Evolutionary conservation across 1,284 basidiomycete genomes (phyloP).

Genomic region (Sporisorium scitamineum): DNA sequence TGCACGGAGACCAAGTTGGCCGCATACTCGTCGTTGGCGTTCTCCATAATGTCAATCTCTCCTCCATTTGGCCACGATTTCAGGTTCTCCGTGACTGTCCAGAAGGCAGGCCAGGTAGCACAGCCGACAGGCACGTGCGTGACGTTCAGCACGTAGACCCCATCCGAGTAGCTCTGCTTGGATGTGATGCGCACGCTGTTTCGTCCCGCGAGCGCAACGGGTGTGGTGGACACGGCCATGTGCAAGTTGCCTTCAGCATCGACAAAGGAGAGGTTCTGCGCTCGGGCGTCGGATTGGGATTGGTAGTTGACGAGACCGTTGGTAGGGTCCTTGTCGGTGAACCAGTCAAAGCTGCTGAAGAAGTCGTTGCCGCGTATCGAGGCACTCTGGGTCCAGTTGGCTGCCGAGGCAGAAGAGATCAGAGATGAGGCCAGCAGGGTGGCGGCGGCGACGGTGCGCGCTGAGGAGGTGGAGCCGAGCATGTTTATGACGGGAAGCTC

Average conservation of each 20-base stretch:
- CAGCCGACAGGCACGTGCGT: conserved; percentile 64
- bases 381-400: conserved; percentile 47
- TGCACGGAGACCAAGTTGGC: conserved; percentile 58
- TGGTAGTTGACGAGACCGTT: conserved; percentile 64
- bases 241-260: conserved; percentile 50
- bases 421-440: conserved; percentile 5
- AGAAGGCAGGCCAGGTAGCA: conserved; percentile 67
- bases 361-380: conserved; percentile 49
- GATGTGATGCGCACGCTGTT: conserved; percentile 62
- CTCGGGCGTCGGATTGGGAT: conserved; percentile 32
- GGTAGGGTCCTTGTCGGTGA: conserved; percentile 56
- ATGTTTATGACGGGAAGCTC: conserved; percentile 5
- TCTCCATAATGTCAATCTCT: conserved; percentile 68
- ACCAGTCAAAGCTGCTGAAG: conserved; percentile 57
- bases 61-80: conserved; percentile 62
- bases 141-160: conserved; percentile 65
- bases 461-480: conserved; percentile 15
- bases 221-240: conserved; percentile 60
- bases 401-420: conserved; percentile 16
- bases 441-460: conserved; percentile 10
- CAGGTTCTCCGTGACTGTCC: conserved; percentile 61
- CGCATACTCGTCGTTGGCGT: conserved; percentile 62
- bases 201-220: conserved; percentile 45
- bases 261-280: conserved; percentile 60
- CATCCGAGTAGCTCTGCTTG: conserved; percentile 57